Evolutionary conservation across 805 yeast genomes (phyloP).

Genomic region (Cyberlindnera meyerae): DNA sequence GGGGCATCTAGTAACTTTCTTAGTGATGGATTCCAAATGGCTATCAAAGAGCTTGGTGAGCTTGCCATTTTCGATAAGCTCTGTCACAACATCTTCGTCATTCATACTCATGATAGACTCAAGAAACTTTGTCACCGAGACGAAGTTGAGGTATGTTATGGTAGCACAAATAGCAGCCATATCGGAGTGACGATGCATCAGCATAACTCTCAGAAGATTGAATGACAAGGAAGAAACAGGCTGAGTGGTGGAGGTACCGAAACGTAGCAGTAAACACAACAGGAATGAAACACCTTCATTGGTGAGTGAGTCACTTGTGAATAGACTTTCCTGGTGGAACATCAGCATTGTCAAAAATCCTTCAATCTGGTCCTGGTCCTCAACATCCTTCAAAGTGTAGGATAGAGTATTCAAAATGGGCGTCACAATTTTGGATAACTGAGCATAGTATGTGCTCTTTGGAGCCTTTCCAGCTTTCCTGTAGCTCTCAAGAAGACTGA

Average conservation of each 20-base stretch:
- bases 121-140: conserved; percentile 21
- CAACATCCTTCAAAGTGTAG: conserved; percentile 17
- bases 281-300: conserved; percentile 32
- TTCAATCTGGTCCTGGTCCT: conserved; percentile 22
- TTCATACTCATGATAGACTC: conserved; percentile 20
- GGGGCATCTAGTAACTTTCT: conserved; percentile 23
- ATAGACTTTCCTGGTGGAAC: conserved; percentile 29
- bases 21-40: conserved; percentile 22
- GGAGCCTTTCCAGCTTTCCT: conserved; percentile 14
- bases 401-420: conserved; percentile 16
- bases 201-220: conserved; percentile 29
- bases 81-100: conserved; percentile 27
- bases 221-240: conserved; percentile 20
- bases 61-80: conserved; percentile 13
- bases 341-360: conserved; percentile 28
- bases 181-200: conserved; percentile 30
- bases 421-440: conserved; percentile 15
- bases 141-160: conserved; percentile 24
- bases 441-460: conserved; percentile 16
- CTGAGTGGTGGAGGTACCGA: conserved; percentile 13
- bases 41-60: conserved; percentile 16
- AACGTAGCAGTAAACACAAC: conserved; percentile 25
- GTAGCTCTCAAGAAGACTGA: conserved; percentile 21
- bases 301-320: conserved; percentile 28
- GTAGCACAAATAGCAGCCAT: conserved; percentile 24